Conservation (phyloP, 1,284 basidiomycete species). For the Coniferiporia weirii region DNA sequence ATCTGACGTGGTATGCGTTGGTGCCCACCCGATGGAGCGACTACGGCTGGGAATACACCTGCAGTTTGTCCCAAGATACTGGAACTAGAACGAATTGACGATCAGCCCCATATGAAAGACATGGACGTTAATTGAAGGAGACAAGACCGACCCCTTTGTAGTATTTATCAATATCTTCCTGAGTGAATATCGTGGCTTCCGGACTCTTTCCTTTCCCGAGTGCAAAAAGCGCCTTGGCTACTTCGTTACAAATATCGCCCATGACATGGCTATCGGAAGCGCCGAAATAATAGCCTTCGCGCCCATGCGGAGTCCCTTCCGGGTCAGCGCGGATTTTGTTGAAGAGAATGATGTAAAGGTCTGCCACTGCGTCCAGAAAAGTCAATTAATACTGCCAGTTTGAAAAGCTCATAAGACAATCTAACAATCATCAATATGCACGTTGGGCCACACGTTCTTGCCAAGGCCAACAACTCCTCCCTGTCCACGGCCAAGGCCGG, state of each 20-base stretch:
- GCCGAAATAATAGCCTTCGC: conserved; percentile 46
- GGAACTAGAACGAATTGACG: conserved; percentile 25
- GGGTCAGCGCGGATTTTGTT: conserved; percentile 30
- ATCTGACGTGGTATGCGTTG: conserved; percentile 40
- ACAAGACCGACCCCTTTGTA: conserved; percentile 21
- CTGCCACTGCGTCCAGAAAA: background rate
- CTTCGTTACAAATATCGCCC: conserved; percentile 28
- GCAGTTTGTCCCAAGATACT: conserved; percentile 48
- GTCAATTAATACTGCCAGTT: too few species aligned
- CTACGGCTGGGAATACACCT: conserved; percentile 45
- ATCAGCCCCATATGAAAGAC: background rate
- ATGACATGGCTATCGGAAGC: conserved; percentile 42
- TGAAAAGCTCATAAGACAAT: background rate
- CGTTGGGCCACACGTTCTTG: conserved; percentile 42
- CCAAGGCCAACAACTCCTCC: conserved; percentile 42
- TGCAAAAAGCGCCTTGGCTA: conserved; percentile 31
- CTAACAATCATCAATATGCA: conserved; percentile 41
- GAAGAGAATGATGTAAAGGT: conserved; percentile 22
- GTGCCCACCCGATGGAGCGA: conserved; percentile 53
- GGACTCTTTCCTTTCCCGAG: conserved; percentile 31
- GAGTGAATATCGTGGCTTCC: conserved; percentile 38
- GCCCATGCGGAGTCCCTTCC: conserved; percentile 35
- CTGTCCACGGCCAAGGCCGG: conserved; percentile 33
- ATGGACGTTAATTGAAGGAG: too few species aligned
- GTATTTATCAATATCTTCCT: conserved; percentile 34